These are phyloP conservation scores for Lenwebbia sp. DNA, from an alignment of 345 rosid species.

Conservation along the genomic window DNA sequence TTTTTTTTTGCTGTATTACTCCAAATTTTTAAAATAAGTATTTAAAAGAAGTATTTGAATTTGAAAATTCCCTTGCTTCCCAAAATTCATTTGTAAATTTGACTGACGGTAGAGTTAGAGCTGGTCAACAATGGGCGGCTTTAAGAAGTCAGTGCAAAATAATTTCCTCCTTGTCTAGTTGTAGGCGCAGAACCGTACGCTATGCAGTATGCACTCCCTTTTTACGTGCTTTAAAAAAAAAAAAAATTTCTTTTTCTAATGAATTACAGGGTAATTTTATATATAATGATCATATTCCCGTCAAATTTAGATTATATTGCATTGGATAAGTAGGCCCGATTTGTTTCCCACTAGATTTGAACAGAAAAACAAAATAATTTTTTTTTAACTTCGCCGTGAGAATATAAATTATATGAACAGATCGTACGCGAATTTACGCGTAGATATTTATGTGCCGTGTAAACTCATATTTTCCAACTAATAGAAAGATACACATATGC, in stretches of 20 bases:
- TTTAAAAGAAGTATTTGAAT: not conserved
- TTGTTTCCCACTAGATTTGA: not conserved
- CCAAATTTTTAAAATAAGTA: not conserved
- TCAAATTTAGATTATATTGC: not conserved
- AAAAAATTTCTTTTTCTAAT: not conserved
- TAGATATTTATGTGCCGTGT: not conserved
- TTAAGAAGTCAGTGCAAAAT: not conserved
- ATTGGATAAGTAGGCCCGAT: not conserved
- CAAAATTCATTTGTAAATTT: not conserved
- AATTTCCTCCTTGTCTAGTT: not conserved
- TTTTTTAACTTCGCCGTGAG: not conserved
- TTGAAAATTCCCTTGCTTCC: not conserved
- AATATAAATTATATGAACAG: not conserved
- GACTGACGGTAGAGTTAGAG: not conserved
- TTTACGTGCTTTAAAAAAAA: not conserved
- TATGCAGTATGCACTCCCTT: too few species aligned
- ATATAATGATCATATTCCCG: not conserved
- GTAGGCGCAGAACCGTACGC: not conserved
- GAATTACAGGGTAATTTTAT: not conserved
- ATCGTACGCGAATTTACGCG: not conserved
- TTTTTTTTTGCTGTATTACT: not conserved
- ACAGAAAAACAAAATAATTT: not conserved
- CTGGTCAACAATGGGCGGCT: not conserved
- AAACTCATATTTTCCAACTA: not conserved
- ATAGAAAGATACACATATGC: not conserved